Evolutionary conservation across 225 moss, liverwort and hornwort genomes (phyloP), one percentile per base, ranked within the genome.

Genomic region (Asterella californica): DNA sequence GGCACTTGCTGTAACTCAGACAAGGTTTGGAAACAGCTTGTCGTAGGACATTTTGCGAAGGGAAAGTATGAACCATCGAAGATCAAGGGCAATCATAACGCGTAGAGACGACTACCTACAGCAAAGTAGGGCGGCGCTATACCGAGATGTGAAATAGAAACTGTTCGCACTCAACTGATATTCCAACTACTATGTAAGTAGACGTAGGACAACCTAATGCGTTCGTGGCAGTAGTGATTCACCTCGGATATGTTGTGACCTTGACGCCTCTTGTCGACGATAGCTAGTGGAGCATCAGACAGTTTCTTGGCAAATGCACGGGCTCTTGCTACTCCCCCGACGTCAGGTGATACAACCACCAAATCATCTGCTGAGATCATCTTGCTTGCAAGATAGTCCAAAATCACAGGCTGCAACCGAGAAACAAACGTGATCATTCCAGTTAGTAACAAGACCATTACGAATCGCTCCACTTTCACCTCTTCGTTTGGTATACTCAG

Each of bases 371-470:
- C 91, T 38, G 94, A 92, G 37, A 97, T 90, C 96, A 97, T 93
- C 90, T 97, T 97, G 88, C 96, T 97, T 11, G 96, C 96, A 77
- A 97, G 89, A 79, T 97, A 97, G 77, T 97, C 96, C 25, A 97
- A 90, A 72, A 97, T 97, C 60, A 97, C 96, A 70, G 96, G 94
- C 91, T 97, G 84, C 83, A 82, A 54, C 30, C 53, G 30, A 54
- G 11, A 6, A 53, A 21, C 33, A 74, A n/a, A 34, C 10, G 32
- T 33, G 48, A 25, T 27, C 2, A 64, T 15, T 47, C 2, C 1
- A 14, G 46, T 71, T n/a, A n/a, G 47, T 10, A 70, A 0, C 0
- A 37, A 11, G 6, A 3, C 42, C 42, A 42, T 42, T 42, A 42
- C 4, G 42, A 42, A 42, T 7, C 42, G 42, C 42, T 42, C 42